phyloP scores from a whole-genome alignment of 2,329 filamentous ascomycete species.

The Talaromyces sp. region DNA sequence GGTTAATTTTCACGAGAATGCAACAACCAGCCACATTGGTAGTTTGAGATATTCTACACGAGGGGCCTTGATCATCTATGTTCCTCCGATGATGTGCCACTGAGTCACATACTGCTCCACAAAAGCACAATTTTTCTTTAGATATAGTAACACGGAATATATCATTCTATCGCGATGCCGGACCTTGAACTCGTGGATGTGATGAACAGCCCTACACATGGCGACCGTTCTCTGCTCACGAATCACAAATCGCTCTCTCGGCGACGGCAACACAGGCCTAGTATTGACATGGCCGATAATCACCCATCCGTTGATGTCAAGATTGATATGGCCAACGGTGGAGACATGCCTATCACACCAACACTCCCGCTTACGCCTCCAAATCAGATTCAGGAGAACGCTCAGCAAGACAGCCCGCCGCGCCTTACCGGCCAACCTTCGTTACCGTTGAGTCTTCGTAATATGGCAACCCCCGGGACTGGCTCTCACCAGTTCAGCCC shows the following conservation, averaged over 20 bases:
- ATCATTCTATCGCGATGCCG: slow-evolving; percentile 27
- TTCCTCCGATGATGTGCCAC: slow-evolving; percentile 1
- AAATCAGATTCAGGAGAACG: slow-evolving; percentile 24
- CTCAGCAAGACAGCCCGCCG: slow-evolving; percentile 5
- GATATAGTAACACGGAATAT: not conserved
- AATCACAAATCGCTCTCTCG: slow-evolving; percentile 42
- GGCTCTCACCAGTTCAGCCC: slow-evolving; percentile 64
- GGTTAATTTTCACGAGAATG: not conserved
- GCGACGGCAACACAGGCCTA: slow-evolving; percentile 28
- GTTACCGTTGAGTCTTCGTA: slow-evolving; percentile 23
- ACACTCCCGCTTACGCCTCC: slow-evolving; percentile 40
- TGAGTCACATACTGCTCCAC: not conserved
- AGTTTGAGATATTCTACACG: not conserved
- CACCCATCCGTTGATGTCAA: slow-evolving; percentile 25
- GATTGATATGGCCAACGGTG: slow-evolving; percentile 25
- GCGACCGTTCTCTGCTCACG: slow-evolving; percentile 34
- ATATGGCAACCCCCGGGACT: slow-evolving; percentile 43
- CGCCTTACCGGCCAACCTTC: slow-evolving; percentile 17
- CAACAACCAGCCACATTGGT: not conserved
- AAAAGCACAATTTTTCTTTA: not conserved
- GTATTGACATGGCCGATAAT: slow-evolving; percentile 23
- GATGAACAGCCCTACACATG: slow-evolving; percentile 27
- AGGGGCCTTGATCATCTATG: not conserved
- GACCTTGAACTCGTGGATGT: slow-evolving; percentile 29
- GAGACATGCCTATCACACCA: slow-evolving; percentile 26